Evolutionary conservation across 139 green algal genomes (phyloP).

Genomic region (Desmodesmus armatus): DNA sequence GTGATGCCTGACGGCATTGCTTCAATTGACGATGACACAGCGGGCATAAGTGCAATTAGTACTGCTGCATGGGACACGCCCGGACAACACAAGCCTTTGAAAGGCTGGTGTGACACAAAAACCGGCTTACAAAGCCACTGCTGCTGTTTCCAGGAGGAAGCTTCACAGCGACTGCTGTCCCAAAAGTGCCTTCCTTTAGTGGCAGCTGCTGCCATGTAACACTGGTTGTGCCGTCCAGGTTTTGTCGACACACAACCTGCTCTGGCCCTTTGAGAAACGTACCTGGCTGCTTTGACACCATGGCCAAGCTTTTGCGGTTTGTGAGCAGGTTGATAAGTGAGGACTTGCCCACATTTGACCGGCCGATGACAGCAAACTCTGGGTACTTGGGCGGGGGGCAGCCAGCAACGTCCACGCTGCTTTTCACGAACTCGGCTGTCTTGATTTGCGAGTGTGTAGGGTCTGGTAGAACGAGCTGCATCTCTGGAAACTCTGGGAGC

Average conservation of each 20-base stretch:
- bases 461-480: slow-evolving; percentile 51
- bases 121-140: too few species aligned
- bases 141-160: too few species aligned
- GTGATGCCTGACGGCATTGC: too few species aligned
- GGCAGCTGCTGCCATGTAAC: too few species aligned
- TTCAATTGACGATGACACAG: neutral
- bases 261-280: too few species aligned
- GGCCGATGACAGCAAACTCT: slow-evolving; percentile 97
- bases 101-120: too few species aligned
- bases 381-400: slow-evolving; percentile 79
- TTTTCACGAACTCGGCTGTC: slow-evolving; percentile 78
- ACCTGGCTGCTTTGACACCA: slow-evolving; percentile 96
- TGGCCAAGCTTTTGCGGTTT: slow-evolving; percentile 75
- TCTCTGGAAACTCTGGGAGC: neutral
- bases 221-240: too few species aligned
- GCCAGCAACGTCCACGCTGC: slow-evolving; percentile 66
- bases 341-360: slow-evolving; percentile 98
- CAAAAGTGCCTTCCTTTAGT: too few species aligned
- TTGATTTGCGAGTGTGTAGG: slow-evolving; percentile 52
- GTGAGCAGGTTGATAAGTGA: slow-evolving; percentile 97
- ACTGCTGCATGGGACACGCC: too few species aligned
- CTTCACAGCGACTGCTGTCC: too few species aligned
- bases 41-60: too few species aligned
- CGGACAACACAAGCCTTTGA: neutral
- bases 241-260: too few species aligned